Base-by-base conservation (phyloP, 768 basidiomycete genomes). In the Paxillus involutus region DNA sequence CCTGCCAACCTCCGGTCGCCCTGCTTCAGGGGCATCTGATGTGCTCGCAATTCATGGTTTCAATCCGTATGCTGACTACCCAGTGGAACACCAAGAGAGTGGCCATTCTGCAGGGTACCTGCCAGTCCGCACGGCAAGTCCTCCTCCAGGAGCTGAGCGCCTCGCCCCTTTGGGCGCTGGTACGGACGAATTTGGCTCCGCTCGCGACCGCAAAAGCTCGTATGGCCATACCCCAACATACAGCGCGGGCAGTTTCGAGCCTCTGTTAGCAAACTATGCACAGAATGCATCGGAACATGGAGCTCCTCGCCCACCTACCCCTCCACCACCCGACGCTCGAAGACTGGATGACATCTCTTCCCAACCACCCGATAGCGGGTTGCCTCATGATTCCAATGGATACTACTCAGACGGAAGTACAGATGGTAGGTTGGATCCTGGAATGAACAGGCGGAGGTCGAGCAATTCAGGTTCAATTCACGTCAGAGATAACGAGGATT, bases 191-290 rank as follows among this genome's bases (percentile, higher is more conserved):
- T 55, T 62, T 30, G 58, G 67, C 26, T 67, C 71, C 29, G 65
- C 58, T 51, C 64, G 67, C 44, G 62, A 68, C 44, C 59, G 67
- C 43, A 61, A 61, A 62, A 62, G 73, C 36, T 70, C 69, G 11
- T 70, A 65, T 24, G 71, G 73, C 24, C 77, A 83, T 63, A 73
- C 75, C 26, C 71, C 77, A 42, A 77, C 78, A 56, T 73, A 80
- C 43, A 81, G 81, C 55, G 75, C 73, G 2, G 82, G 78, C 13
- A 87, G 85, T 68, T 77, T 77, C 51, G 86, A 88, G 58, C 83
- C 83, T 26, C 71, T 88, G 19, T 69, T 88, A 44, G 77, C 79
- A 24, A 69, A 74, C 12, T 81, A 75, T 52, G 66, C 69, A 37
- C 71, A 73, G 13, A 55, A 60, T 54, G 14, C 44, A 21, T 51